Evolutionary conservation across 768 basidiomycete species (phyloP).

Genomic region (Boletus insuetus): DNA sequence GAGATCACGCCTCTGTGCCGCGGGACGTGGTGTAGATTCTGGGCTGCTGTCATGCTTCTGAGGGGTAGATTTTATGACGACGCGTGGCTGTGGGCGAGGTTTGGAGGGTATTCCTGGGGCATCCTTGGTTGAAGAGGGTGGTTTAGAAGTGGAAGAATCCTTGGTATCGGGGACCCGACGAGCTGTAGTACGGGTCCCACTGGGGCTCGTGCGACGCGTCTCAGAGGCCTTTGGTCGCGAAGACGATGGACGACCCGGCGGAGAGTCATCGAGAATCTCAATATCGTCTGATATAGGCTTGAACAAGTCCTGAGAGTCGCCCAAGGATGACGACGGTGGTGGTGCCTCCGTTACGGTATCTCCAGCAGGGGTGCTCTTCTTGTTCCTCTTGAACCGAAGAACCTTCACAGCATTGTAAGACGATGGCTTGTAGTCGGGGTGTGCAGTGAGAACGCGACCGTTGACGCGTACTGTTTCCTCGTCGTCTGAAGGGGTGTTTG

Average conservation of each 20-base stretch:
- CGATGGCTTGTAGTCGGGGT: conserved; percentile 25
- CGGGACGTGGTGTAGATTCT: conserved; percentile 19
- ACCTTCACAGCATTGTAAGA: not conserved
- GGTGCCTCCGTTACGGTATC: conserved; percentile 3
- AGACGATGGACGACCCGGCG: not conserved
- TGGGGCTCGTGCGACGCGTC: conserved; percentile 5
- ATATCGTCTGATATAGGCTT: conserved; percentile 21
- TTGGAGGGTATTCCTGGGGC: not conserved
- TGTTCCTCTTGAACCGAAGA: conserved; percentile 38
- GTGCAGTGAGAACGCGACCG: conserved; percentile 16
- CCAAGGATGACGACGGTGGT: conserved; percentile 22
- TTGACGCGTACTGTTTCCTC: conserved; percentile 15
- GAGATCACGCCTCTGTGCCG: not conserved
- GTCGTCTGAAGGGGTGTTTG: not conserved
- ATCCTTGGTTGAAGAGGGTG: not conserved
- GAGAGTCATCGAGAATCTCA: not conserved
- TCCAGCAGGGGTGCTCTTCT: conserved; percentile 5
- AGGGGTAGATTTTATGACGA: not conserved
- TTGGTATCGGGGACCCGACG: not conserved
- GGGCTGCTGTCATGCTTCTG: conserved; percentile 6
- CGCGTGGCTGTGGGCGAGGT: conserved; percentile 15
- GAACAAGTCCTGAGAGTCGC: conserved; percentile 23
- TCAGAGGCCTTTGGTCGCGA: not conserved
- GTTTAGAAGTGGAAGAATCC: conserved; percentile 5
- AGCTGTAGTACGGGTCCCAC: not conserved